phyloP scores from a whole-genome alignment of 148 eudicot species.

The Persicaria maculosa region DNA sequence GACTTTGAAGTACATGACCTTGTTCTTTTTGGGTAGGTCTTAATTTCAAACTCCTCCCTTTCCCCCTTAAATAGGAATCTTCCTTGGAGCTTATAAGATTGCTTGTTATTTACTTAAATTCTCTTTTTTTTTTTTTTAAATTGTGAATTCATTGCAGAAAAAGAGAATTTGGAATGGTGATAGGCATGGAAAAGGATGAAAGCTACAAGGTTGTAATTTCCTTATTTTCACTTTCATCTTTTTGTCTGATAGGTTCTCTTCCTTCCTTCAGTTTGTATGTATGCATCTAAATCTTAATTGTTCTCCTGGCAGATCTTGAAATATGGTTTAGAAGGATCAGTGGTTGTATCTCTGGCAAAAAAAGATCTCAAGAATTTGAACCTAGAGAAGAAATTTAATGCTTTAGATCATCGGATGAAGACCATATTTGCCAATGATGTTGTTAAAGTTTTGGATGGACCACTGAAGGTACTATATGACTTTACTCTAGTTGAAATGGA shows the following conservation, averaged over 20 bases:
- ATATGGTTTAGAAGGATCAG: conserved; percentile 62
- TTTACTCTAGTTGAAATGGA: neutral
- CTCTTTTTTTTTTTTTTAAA: conserved; percentile 7
- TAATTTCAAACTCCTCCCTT: neutral
- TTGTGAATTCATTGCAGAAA: conserved; percentile 39
- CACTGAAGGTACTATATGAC: conserved; percentile 50
- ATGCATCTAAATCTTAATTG: conserved; percentile 12
- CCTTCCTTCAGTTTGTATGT: neutral
- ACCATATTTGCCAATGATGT: conserved; percentile 55
- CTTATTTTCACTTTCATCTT: neutral
- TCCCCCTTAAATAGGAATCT: neutral
- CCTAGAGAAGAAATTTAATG: conserved; percentile 69
- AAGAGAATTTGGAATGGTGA: conserved; percentile 79
- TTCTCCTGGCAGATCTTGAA: conserved; percentile 49
- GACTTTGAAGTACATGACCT: conserved; percentile 76
- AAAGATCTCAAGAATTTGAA: conserved; percentile 57
- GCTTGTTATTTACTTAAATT: neutral
- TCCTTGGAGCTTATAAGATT: neutral
- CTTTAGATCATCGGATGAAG: conserved; percentile 65
- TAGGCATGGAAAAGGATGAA: conserved; percentile 82
- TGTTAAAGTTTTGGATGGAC: conserved; percentile 66
- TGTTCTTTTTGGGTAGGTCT: conserved; percentile 69
- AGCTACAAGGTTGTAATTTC: conserved; percentile 50
- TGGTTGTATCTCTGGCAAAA: conserved; percentile 34
- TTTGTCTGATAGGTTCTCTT: neutral